phyloP scores from a whole-genome alignment of 2,329 filamentous ascomycete species.

The Gyromitra esculenta region DNA sequence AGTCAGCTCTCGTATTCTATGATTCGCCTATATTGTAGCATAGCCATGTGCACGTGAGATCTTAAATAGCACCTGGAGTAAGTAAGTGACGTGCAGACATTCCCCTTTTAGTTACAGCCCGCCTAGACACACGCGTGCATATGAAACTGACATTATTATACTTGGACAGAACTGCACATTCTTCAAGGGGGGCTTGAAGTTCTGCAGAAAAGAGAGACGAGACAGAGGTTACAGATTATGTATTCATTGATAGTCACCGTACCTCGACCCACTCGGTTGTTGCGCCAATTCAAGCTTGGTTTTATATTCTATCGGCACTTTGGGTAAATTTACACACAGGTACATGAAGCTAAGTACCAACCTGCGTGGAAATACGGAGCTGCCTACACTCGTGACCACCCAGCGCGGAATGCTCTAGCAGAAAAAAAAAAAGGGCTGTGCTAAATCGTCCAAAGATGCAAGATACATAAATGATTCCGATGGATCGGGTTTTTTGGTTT shows the following conservation, averaged over 20 bases:
- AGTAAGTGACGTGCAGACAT: not conserved
- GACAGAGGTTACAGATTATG: not conserved
- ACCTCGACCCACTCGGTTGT: slow-evolving; percentile 1
- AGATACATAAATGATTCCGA: slow-evolving; percentile 30
- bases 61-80: not conserved
- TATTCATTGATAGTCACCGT: not conserved
- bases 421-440: slow-evolving; percentile 2
- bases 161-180: too few species aligned
- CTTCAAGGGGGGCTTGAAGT: too few species aligned
- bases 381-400: slow-evolving; percentile 15
- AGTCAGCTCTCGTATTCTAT: not conserved
- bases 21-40: not conserved
- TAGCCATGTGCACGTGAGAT: not conserved
- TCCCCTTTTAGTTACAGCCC: not conserved
- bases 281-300: slow-evolving; percentile 6
- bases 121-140: not conserved
- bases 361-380: not conserved
- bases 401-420: not conserved
- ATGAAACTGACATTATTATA: not conserved
- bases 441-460: not conserved
- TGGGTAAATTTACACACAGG: slow-evolving; percentile 7
- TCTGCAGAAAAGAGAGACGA: too few species aligned
- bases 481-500: slow-evolving; percentile 4
- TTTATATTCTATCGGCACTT: not conserved
- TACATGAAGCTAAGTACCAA: slow-evolving; percentile 11